Base-by-base conservation (phyloP, 2,329 filamentous ascomycete genomes). In the Orbilia javanica region DNA sequence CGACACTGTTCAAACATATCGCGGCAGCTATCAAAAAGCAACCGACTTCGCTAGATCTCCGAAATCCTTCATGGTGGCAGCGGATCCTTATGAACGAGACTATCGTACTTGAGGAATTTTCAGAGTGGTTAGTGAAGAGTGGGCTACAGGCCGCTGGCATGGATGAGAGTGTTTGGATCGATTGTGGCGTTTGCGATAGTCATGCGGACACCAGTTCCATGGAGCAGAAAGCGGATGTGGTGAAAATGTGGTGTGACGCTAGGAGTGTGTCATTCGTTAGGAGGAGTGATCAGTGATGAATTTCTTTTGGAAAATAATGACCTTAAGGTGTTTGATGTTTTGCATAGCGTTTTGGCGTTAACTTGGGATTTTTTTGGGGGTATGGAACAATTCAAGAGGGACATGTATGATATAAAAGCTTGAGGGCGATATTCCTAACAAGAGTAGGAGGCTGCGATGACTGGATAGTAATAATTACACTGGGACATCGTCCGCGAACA, bases 241-340 rank as follows among this genome's bases (percentile, higher is more conserved):
- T 83, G 80, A 85, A 84, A 20, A 82, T 83, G 62, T 84, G 84
- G 60, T 86, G 85, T 82, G 86, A 86, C 31, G 84, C 84, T 46
- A 83, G 83, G 48, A 82, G 84, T 70, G 86, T 85, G 20, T 82
- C 82, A 39, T 84, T 82, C 7, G 81, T 86, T 79, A 84, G 86
- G 29, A 71, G 64, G 50, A 39, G 52, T 78, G 50, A 27, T 6
- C 8, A 8, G 42, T 65, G 78, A 18, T 78, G 5, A 2, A 13
- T 52, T 74, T 29, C 18, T 74, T 27, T 31, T 64, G n/a, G n/a
- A n/a, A n/a, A n/a, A n/a, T 42, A 6, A 27, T 64, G 27, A 39
- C 36, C 27, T 18, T 31, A 34, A 11, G n/a, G 1, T 53, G 11
- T 68, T 20, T 57, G 22, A 25, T 44, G 22, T 39, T 57, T 29